Evolutionary conservation across 306 rosid species (phyloP).

Genomic region (Inga leiocalycina): DNA sequence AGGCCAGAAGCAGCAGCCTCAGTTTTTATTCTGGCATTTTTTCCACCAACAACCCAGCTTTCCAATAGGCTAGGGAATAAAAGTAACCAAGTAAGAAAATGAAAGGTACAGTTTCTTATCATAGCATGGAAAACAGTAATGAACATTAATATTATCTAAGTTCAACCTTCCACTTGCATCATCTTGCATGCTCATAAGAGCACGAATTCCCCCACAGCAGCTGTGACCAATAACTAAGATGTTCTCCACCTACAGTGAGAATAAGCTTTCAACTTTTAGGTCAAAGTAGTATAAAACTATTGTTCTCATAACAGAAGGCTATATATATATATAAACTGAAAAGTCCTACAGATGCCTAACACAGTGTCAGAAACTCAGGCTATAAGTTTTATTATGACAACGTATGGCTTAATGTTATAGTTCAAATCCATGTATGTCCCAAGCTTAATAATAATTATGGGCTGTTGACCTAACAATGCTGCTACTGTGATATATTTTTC

Average conservation of each 20-base stretch:
- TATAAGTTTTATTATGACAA: not conserved
- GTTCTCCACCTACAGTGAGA: constrained; percentile 70
- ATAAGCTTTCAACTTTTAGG: not conserved
- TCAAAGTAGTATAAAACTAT: not conserved
- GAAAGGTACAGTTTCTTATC: not conserved
- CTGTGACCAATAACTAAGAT: constrained; percentile 95
- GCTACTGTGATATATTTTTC: not conserved
- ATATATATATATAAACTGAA: not conserved
- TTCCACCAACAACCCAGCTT: constrained; percentile 83
- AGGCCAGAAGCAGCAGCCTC: constrained; percentile 70
- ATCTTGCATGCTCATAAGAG: constrained; percentile 90
- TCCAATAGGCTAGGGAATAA: constrained; percentile 55
- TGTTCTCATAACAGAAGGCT: not conserved
- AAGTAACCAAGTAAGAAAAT: constrained; percentile 33
- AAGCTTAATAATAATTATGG: not conserved
- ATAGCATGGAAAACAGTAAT: constrained; percentile 13
- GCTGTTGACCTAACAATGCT: not conserved
- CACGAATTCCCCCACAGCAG: constrained; percentile 96
- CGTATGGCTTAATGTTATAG: not conserved
- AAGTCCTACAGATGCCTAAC: constrained; percentile 13
- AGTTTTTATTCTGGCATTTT: constrained; percentile 68
- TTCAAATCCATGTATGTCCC: not conserved
- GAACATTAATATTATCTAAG: constrained; percentile 26
- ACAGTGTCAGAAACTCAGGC: not conserved
- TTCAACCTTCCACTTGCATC: constrained; percentile 59